Conservation (phyloP, 1,284 basidiomycete species). For the Microbotryum violaceum region DNA sequence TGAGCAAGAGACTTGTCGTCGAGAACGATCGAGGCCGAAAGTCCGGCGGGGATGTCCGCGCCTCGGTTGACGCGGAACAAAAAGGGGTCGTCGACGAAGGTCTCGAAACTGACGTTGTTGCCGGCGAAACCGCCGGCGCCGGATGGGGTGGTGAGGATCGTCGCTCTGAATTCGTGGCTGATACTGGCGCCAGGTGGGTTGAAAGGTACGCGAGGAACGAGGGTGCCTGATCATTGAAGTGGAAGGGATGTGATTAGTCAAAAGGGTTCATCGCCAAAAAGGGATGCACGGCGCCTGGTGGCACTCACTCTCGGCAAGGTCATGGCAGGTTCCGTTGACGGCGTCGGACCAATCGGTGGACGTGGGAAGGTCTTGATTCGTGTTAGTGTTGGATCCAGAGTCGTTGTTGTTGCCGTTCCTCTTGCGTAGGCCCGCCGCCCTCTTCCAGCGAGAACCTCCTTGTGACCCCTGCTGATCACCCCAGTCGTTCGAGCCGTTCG, state of each 20-base stretch:
- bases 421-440: no score
- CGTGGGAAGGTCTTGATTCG: conserved; percentile 6
- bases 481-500: no score
- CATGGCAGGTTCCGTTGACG: conserved; percentile 13
- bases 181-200: conserved; percentile 23
- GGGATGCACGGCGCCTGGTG: no score
- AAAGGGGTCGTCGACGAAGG: conserved; percentile 38
- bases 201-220: conserved; percentile 34
- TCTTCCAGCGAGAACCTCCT: no score
- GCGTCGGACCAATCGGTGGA: conserved; percentile 32
- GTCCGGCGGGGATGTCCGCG: conserved; percentile 17
- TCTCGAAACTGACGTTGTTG: conserved; percentile 21
- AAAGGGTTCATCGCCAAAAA: no score
- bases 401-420: no score
- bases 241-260: background rate
- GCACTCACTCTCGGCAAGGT: conserved; percentile 30
- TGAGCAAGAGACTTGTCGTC: conserved; percentile 28
- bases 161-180: conserved; percentile 29
- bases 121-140: conserved; percentile 14
- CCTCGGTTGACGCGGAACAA: conserved; percentile 32
- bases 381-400: no score
- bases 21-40: conserved; percentile 18
- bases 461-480: no score
- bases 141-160: background rate
- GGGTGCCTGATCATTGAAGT: background rate